A percentile compares a stretch with the other conserved stretches of the same genome.
phyloP scores from a whole-genome alignment of 495 filamentous ascomycete species.

The Cryomyces antarcticus region DNA sequence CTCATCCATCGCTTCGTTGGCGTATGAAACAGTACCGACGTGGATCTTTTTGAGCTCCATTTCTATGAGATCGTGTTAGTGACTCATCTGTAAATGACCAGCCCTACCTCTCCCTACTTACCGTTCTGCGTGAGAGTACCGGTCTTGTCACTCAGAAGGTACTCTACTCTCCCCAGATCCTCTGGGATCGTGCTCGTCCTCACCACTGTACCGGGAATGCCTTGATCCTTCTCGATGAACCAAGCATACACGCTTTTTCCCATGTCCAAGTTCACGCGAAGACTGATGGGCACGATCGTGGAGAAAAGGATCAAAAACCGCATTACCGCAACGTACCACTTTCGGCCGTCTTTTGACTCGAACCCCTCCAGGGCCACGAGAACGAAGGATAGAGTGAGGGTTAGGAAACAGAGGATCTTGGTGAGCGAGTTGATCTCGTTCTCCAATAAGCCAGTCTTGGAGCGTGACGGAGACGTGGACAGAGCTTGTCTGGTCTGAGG shows the following conservation, averaged over 20 bases:
- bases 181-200: constrained; percentile 95
- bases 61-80: constrained; percentile 23
- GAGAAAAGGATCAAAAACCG: constrained; percentile 96
- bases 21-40: constrained; percentile 93
- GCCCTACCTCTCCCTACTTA: constrained; percentile 11
- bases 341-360: constrained; percentile 34
- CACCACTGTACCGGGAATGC: constrained; percentile 80
- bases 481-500: constrained; percentile 85
- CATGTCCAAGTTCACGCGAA: constrained; percentile 92
- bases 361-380: constrained; percentile 80
- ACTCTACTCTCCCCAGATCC: constrained; percentile 88
- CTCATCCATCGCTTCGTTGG: constrained; percentile 96
- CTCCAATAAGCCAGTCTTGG: constrained; percentile 82
- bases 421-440: constrained; percentile 96
- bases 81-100: constrained; percentile 2
- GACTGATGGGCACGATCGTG: constrained; percentile 91
- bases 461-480: constrained; percentile 76
- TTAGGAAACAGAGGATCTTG: constrained; percentile 84
- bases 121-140: constrained; percentile 90
- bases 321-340: constrained; percentile 91
- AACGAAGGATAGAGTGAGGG: constrained; percentile 64
- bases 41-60: constrained; percentile 99
- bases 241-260: constrained; percentile 89
- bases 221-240: constrained; percentile 82
- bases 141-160: constrained; percentile 91